phyloP scores from a whole-genome alignment of 345 rosid species.

The Aurinia saxatilis region DNA sequence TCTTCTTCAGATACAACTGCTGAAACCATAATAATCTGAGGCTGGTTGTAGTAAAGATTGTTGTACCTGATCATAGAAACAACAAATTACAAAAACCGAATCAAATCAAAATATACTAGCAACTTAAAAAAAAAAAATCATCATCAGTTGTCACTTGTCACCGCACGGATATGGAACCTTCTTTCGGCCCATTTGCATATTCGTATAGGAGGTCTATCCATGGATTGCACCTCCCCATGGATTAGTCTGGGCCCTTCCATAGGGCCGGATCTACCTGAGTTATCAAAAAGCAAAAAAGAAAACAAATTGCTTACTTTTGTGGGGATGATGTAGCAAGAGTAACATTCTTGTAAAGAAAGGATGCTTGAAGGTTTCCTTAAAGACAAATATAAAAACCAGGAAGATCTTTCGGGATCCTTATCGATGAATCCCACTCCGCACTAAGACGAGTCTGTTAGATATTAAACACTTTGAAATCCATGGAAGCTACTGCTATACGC shows the following conservation, averaged over 20 bases:
- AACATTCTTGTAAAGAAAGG: constrained; percentile 6
- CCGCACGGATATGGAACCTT: too few relatives aligned
- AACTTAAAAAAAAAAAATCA: too few relatives aligned
- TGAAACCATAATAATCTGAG: constrained; percentile 1
- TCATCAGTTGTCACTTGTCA: too few relatives aligned
- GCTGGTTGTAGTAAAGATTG: not conserved
- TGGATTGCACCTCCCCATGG: too few relatives aligned
- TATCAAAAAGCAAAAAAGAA: too few relatives aligned
- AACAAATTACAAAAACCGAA: too few relatives aligned
- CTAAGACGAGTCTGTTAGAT: not conserved
- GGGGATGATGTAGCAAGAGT: not conserved
- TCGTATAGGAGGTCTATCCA: too few relatives aligned
- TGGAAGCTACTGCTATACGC: not conserved
- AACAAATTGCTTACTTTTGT: not conserved
- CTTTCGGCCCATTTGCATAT: too few relatives aligned
- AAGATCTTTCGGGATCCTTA: not conserved
- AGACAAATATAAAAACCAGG: not conserved
- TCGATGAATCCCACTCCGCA: not conserved
- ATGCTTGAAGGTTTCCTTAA: constrained; percentile 14
- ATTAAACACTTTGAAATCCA: not conserved
- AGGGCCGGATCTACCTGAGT: too few relatives aligned
- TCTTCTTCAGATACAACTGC: not conserved
- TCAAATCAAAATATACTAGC: too few relatives aligned
- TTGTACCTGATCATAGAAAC: not conserved
- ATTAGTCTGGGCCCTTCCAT: too few relatives aligned